A percentile compares a stretch with the other conserved stretches of the same genome.
These are phyloP conservation scores for Rhazya stricta DNA, from an alignment of 257 asterid genomes.

Conservation along the genomic window DNA sequence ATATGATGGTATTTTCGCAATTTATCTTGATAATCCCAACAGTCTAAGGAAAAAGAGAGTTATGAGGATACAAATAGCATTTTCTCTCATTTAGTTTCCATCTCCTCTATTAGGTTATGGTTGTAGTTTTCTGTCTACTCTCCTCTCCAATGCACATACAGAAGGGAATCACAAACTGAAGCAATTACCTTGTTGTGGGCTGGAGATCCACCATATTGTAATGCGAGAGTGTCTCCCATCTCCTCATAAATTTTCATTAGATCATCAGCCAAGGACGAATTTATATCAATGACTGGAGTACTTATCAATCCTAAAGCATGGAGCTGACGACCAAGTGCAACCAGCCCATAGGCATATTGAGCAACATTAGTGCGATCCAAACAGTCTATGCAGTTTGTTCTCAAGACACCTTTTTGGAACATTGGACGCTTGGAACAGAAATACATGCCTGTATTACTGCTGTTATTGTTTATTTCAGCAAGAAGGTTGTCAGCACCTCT, in stretches of 20 bases:
- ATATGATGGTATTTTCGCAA: not conserved
- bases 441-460: constrained; percentile 22
- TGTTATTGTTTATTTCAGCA: constrained; percentile 16
- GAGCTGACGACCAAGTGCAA: constrained; percentile 79
- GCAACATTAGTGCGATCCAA: constrained; percentile 96
- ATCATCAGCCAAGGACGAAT: constrained; percentile 62
- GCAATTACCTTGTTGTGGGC: constrained; percentile 87
- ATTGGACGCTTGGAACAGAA: constrained; percentile 34
- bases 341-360: constrained; percentile 86
- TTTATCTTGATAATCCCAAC: not conserved
- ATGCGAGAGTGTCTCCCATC: constrained; percentile 95
- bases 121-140: not conserved
- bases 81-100: not conserved
- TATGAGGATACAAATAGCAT: not conserved
- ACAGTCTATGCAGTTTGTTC: constrained; percentile 98
- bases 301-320: constrained; percentile 60
- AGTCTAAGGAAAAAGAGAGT: not conserved
- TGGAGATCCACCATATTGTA: constrained; percentile 95
- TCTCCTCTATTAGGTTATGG: not conserved
- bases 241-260: constrained; percentile 82
- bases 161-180: not conserved
- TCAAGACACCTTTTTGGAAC: constrained; percentile 78
- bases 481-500: constrained; percentile 16
- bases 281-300: constrained; percentile 42
- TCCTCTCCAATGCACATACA: not conserved